phyloP scores from a whole-genome alignment of 139 green algal species.

The Diplosphaera chodatii region DNA sequence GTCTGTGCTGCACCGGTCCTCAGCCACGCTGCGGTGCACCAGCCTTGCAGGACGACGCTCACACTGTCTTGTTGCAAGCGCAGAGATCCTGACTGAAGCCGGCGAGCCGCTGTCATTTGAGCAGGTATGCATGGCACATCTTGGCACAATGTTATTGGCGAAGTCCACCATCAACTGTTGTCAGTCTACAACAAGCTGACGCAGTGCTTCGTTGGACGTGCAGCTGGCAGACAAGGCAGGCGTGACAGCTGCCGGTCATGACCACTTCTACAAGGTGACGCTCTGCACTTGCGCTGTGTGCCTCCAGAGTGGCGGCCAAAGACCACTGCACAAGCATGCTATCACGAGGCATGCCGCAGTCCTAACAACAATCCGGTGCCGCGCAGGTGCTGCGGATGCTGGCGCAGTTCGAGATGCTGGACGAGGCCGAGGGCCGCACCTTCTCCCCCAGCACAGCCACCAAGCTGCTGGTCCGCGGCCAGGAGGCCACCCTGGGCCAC shows the following conservation, averaged over 20 bases:
- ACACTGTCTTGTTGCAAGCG: neutral
- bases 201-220: neutral
- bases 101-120: conserved; percentile 1
- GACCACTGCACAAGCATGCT: no score
- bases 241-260: conserved; percentile 2
- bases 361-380: no score
- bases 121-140: no score
- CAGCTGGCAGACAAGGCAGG: conserved; percentile 17
- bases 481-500: conserved; percentile 16
- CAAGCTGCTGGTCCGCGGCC: conserved; percentile 9
- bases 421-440: conserved; percentile 7
- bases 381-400: conserved; percentile 9
- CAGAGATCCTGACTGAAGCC: conserved; percentile 12
- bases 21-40: neutral
- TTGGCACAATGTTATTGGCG: no score
- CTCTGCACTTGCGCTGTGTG: no score
- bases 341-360: no score
- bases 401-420: conserved; percentile 17
- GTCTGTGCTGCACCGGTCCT: no score
- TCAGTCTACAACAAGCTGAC: neutral
- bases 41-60: neutral
- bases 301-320: no score
- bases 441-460: conserved; percentile 18
- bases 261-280: conserved; percentile 24
- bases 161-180: no score